phyloP scores from a whole-genome alignment of 495 filamentous ascomycete species.

The Trichoderma erinaceum region DNA sequence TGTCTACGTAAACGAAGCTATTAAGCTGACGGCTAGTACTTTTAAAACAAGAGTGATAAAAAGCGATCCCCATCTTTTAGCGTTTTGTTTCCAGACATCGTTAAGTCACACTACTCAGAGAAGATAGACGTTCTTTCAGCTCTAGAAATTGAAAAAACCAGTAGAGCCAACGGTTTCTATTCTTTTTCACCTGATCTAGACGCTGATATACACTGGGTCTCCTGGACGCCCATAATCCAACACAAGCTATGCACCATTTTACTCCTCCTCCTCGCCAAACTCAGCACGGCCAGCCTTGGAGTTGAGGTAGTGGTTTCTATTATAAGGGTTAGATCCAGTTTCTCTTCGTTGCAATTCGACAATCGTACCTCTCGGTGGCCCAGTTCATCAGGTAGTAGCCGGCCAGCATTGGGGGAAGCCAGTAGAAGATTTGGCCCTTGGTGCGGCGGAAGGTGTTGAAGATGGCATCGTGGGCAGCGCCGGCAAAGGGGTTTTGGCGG shows the following conservation, averaged over 20 bases:
- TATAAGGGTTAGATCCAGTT: constrained; percentile 19
- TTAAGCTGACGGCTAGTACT: too few relatives aligned
- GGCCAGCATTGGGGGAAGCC: constrained; percentile 66
- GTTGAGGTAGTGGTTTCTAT: constrained; percentile 86
- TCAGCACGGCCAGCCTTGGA: constrained; percentile 76
- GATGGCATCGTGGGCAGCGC: constrained; percentile 48
- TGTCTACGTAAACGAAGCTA: too few relatives aligned
- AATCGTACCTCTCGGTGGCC: constrained; percentile 66
- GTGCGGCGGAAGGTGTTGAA: constrained; percentile 60
- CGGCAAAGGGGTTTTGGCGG: constrained; percentile 52
- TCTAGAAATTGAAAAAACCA: background rate
- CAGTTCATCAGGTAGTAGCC: constrained; percentile 78
- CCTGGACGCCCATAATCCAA: constrained; percentile 17
- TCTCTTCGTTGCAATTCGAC: background rate
- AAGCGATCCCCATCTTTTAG: too few relatives aligned
- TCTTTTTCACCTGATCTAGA: constrained; percentile 15
- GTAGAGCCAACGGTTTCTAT: constrained; percentile 13
- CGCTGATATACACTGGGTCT: constrained; percentile 13
- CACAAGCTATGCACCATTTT: constrained; percentile 20
- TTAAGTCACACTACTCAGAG: too few relatives aligned
- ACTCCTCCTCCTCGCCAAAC: constrained; percentile 43
- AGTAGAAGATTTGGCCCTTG: constrained; percentile 69
- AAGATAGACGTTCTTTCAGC: too few relatives aligned
- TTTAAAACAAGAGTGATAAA: too few relatives aligned
- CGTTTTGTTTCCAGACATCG: too few relatives aligned